Percentiles rank a stretch among this genome's conserved stretches.
phyloP scores from a whole-genome alignment of 164 flowering plant genomes.

The Piper longum region DNA sequence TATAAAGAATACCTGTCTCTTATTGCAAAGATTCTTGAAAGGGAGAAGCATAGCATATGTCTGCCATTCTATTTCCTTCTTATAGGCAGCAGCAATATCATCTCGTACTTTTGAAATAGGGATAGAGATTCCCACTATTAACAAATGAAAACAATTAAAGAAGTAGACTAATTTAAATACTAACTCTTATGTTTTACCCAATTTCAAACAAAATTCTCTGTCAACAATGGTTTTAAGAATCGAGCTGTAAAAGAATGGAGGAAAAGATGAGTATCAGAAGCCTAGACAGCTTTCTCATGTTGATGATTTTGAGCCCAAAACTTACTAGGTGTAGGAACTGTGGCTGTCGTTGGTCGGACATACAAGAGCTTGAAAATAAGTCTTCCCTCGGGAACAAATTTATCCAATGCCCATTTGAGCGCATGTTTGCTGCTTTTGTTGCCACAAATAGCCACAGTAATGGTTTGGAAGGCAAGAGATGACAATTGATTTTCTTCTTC shows the following conservation, averaged over 20 bases:
- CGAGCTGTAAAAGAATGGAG: no score
- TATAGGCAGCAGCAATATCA: constrained; percentile 54
- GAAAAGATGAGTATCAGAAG: no score
- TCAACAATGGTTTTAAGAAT: no score
- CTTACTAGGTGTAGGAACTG: constrained; percentile 60
- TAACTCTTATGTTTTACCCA: no score
- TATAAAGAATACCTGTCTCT: constrained; percentile 29
- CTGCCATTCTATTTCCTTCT: constrained; percentile 49
- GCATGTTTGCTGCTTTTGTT: constrained; percentile 41
- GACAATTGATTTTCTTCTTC: constrained; percentile 8
- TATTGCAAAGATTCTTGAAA: constrained; percentile 34
- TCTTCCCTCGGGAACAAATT: constrained; percentile 43
- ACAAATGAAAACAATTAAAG: background rate
- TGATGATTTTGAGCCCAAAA: background rate
- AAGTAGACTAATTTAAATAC: background rate
- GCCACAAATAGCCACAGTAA: constrained; percentile 52
- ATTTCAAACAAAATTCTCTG: no score
- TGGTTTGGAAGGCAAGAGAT: constrained; percentile 16
- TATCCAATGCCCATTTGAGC: constrained; percentile 68
- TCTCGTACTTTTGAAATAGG: constrained; percentile 62
- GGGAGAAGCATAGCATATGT: constrained; percentile 48
- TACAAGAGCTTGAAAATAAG: constrained; percentile 49
- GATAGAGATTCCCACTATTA: constrained; percentile 61
- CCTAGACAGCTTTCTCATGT: no score
- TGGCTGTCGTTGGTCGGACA: constrained; percentile 32